These are phyloP conservation scores for Mycocalia duriaeana DNA, from an alignment of 1,284 basidiomycete genomes.

Conservation along the genomic window DNA sequence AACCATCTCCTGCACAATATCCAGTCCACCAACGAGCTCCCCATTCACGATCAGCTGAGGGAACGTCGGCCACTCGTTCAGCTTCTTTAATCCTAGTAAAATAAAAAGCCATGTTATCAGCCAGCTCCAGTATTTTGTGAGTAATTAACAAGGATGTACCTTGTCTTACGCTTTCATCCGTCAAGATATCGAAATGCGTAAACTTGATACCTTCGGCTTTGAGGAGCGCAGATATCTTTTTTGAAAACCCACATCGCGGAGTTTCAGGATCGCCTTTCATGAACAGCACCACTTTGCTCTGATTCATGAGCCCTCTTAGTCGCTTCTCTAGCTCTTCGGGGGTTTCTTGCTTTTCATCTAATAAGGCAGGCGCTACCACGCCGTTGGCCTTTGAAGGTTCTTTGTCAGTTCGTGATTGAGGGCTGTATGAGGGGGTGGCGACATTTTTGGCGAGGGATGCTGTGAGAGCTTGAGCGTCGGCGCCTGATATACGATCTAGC, in stretches of 20 bases:
- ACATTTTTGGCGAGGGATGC: slow-evolving; percentile 58
- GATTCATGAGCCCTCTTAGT: slow-evolving; percentile 65
- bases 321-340: slow-evolving; percentile 63
- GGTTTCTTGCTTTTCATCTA: slow-evolving; percentile 42
- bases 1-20: slow-evolving; percentile 73
- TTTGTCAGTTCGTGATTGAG: slow-evolving; percentile 38
- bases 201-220: slow-evolving; percentile 79
- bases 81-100: slow-evolving; percentile 40
- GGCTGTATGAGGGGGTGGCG: slow-evolving; percentile 27
- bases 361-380: slow-evolving; percentile 17
- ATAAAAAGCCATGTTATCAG: too few species aligned
- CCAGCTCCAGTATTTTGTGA: background rate
- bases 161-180: slow-evolving; percentile 64
- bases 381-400: slow-evolving; percentile 32
- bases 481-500: slow-evolving; percentile 78
- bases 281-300: slow-evolving; percentile 81
- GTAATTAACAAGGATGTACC: slow-evolving; percentile 36
- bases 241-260: slow-evolving; percentile 91
- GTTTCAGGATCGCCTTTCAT: slow-evolving; percentile 92
- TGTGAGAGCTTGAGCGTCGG: slow-evolving; percentile 72
- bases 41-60: slow-evolving; percentile 93
- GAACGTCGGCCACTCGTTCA: slow-evolving; percentile 95
- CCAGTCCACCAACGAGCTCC: slow-evolving; percentile 93
- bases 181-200: slow-evolving; percentile 84
- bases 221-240: slow-evolving; percentile 81